Percentiles rank a stretch among this genome's conserved stretches.
Evolutionary conservation across 352 stramenopile species (phyloP).

Genomic region (Globisporangium ultimum): DNA sequence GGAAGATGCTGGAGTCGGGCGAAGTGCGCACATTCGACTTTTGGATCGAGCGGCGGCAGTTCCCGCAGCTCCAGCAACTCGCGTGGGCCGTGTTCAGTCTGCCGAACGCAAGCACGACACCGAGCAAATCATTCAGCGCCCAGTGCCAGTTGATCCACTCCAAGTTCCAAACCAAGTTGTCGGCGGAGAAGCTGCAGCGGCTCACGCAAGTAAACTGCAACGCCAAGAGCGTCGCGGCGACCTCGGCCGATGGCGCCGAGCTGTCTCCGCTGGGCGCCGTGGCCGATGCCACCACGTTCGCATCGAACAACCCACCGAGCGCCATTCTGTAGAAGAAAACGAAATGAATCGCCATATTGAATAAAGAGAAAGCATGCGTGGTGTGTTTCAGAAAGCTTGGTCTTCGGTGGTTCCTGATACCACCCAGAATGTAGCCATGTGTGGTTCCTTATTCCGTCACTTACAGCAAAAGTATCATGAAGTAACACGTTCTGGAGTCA

Average conservation of each 20-base stretch:
- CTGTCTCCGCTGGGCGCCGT: conserved; percentile 1
- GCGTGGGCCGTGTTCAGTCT: conserved; percentile 53
- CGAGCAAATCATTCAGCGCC: conserved; percentile 30
- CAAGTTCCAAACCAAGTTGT: conserved; percentile 37
- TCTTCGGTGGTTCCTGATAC: neutral
- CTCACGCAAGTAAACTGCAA: conserved; percentile 68
- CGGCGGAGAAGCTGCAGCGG: conserved; percentile 43
- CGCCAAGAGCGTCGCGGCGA: conserved; percentile 17
- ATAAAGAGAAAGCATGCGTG: no score
- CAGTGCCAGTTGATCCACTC: conserved; percentile 32
- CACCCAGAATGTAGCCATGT: neutral
- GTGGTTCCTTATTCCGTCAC: neutral
- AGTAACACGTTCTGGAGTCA: neutral
- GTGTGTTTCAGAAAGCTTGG: no score
- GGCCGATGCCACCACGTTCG: neutral
- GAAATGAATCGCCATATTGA: neutral
- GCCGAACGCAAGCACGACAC: conserved; percentile 37
- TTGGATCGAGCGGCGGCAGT: conserved; percentile 55
- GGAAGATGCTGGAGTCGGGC: conserved; percentile 42
- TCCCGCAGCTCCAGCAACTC: conserved; percentile 56
- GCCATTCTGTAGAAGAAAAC: neutral
- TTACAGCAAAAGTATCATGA: neutral
- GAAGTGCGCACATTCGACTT: conserved; percentile 52
- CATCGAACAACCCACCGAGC: neutral
- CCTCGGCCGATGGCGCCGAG: conserved; percentile 5